Evolutionary conservation across 768 basidiomycete species (phyloP).

Genomic region (Kwoniella botswanensis): DNA sequence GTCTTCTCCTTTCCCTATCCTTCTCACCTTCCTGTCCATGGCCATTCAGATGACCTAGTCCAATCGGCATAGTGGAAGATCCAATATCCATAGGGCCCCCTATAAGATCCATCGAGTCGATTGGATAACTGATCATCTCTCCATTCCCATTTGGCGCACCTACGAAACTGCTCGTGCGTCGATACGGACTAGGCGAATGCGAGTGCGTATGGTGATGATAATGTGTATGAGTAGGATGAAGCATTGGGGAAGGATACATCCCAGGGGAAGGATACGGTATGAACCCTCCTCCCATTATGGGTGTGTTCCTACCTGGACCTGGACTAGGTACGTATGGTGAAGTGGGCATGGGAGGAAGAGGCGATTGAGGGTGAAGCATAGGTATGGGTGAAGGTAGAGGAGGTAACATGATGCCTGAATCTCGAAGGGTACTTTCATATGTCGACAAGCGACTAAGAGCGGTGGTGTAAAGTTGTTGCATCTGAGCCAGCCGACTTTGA

Average conservation of each 20-base stretch:
- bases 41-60: constrained; percentile 10
- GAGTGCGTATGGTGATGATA: constrained; percentile 19
- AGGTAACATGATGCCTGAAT: constrained; percentile 16
- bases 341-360: constrained; percentile 13
- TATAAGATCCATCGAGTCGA: constrained; percentile 23
- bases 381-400: constrained; percentile 23
- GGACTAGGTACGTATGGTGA: constrained; percentile 24
- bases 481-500: constrained; percentile 18
- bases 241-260: constrained; percentile 43
- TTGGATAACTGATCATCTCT: background rate
- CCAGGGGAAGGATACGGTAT: constrained; percentile 40
- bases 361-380: constrained; percentile 13
- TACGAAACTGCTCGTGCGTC: constrained; percentile 11
- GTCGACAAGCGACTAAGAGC: constrained; percentile 10
- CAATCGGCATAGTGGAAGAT: constrained; percentile 20
- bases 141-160: background rate
- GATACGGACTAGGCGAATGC: constrained; percentile 12
- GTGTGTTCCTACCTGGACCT: constrained; percentile 5
- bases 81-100: constrained; percentile 31
- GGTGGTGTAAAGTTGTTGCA: constrained; percentile 21
- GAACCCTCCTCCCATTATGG: constrained; percentile 23
- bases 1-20: constrained; percentile 18
- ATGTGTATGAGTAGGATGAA: constrained; percentile 31
- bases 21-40: background rate
- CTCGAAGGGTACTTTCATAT: constrained; percentile 15